phyloP scores from a whole-genome alignment of 192 early-diverging fungal genomes.

The Rhizoclosmatium globosum region DNA sequence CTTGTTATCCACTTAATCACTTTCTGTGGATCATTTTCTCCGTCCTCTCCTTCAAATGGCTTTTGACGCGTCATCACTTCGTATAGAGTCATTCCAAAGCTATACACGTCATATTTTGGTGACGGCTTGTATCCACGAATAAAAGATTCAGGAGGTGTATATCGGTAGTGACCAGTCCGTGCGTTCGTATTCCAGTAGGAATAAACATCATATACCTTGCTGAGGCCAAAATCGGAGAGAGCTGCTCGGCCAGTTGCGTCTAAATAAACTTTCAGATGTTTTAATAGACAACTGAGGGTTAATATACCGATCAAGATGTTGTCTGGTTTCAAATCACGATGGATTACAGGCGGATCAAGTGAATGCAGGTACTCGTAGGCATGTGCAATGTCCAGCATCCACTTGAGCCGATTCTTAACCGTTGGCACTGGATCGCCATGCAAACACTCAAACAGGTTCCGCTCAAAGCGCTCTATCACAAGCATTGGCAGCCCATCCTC shows the following conservation, averaged over 20 bases:
- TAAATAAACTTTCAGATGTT: background rate
- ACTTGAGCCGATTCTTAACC: background rate
- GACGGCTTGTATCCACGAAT: background rate
- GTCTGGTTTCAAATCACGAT: too few species aligned
- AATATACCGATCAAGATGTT: conserved; percentile 7
- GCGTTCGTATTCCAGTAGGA: background rate
- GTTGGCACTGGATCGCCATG: too few species aligned
- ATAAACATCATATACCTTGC: background rate
- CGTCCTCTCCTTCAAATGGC: conserved; percentile 5
- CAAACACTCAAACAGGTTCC: too few species aligned
- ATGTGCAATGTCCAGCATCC: background rate
- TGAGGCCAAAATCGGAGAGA: background rate
- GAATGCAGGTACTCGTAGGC: conserved; percentile 6
- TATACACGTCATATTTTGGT: background rate
- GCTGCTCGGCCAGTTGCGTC: background rate
- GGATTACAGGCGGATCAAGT: background rate
- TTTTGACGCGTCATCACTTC: background rate
- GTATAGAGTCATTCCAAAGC: conserved; percentile 5
- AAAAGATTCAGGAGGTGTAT: conserved; percentile 17
- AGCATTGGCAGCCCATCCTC: too few species aligned
- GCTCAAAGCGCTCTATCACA: too few species aligned
- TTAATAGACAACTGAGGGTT: background rate
- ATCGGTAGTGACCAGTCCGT: background rate
- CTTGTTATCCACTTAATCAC: background rate
- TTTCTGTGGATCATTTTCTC: background rate